Evolutionary conservation across 2,329 filamentous ascomycete species (phyloP), one percentile per base, ranked within the genome.

Genomic region (Coniosporium tulheliwenetii): DNA sequence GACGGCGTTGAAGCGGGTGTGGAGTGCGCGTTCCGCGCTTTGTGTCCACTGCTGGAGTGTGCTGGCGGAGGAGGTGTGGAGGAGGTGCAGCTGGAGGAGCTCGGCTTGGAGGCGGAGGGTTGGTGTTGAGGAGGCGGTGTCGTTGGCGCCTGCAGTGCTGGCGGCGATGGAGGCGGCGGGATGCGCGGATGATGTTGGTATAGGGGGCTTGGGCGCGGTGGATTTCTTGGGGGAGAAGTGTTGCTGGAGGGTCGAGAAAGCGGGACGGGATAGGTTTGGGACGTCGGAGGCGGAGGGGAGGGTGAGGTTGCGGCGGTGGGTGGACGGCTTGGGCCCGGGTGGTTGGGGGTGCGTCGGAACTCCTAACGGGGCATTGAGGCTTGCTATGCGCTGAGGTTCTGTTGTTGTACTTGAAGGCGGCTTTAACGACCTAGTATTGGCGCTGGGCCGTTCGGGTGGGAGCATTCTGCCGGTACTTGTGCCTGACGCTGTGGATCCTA

Each of bases 221-320:
- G 64, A 65, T 51, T 80, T 80, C 36, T 72, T 71, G 0, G 79
- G 78, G 26, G 74, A 78, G 60, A 73, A 81, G 58, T 81, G 75
- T 48, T 81, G 77, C 48, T 81, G 77, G 33, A 74, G 67, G 1
- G 71, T 79, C 38, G 66, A 72, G 57, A 81, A 81, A 37, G 68
- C 61, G 0, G 75, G 73, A 8, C 69, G 68, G 2, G 49, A 43
- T 7, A 49, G 46, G n/a, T 26, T 15, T 47, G 44, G 19, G 62
- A 58, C n/a, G 60, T 56, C 13, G 60, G 55, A 34, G 54, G 55
- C 13, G 50, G 46, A 41, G 46, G 52, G 38, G 45, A 41, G 37
- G 32, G 48, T 30, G 45, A 38, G 30, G 42, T 43, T 26, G 41
- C 39, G 9, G 47, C 46, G 30, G 33, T 34, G 13, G 43, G 32